phyloP scores from a whole-genome alignment of 768 basidiomycete species.

The Tricholoma matsutake region DNA sequence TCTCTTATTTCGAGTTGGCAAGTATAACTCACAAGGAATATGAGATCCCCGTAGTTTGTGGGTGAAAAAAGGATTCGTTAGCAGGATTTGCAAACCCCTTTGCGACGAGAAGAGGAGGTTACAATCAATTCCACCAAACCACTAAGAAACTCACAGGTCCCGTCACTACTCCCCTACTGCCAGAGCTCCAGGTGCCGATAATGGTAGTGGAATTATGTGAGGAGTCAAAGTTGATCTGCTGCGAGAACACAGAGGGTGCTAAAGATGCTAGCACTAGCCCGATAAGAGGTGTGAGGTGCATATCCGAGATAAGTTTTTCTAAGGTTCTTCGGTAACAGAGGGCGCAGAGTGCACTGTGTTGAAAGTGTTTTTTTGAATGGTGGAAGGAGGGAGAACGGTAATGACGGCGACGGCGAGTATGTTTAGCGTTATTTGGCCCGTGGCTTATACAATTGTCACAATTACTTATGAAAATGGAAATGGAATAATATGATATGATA shows the following conservation, averaged over 20 bases:
- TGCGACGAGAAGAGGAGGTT: constrained; percentile 9
- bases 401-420: constrained; percentile 18
- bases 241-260: constrained; percentile 31
- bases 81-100: constrained; percentile 85
- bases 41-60: constrained; percentile 79
- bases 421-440: constrained; percentile 17
- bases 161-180: constrained; percentile 70
- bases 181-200: constrained; percentile 84
- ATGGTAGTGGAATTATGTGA: constrained; percentile 68
- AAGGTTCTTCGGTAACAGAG: not conserved
- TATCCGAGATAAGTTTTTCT: constrained; percentile 20
- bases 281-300: constrained; percentile 40
- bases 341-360: constrained; percentile 3
- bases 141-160: constrained; percentile 63
- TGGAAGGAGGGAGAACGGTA: constrained; percentile 13
- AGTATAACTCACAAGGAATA: constrained; percentile 78
- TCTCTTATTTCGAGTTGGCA: not conserved
- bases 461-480: too few relatives aligned
- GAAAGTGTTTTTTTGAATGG: constrained; percentile 10
- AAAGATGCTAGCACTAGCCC: constrained; percentile 38
- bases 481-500: too few relatives aligned
- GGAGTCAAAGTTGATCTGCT: constrained; percentile 39
- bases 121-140: constrained; percentile 5
- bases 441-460: not conserved
- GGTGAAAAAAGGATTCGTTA: constrained; percentile 81